Percentiles rank a stretch among this genome's conserved stretches.
These are phyloP conservation scores for Colletotrichum musicola DNA, from an alignment of 2,329 filamentous ascomycete species.

Conservation along the genomic window DNA sequence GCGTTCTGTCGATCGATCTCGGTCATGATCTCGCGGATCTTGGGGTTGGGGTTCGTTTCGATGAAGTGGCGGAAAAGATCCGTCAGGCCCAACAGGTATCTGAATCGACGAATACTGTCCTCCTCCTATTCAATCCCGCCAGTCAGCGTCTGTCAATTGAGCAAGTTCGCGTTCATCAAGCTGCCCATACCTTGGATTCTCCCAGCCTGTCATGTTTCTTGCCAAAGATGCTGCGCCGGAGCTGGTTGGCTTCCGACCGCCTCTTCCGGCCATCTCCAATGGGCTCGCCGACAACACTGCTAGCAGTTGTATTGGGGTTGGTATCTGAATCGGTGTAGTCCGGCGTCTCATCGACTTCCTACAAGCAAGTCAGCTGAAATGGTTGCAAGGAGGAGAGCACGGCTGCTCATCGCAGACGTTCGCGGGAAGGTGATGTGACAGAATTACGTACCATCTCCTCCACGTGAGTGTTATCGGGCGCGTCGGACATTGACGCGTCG, in stretches of 20 bases:
- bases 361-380: conserved; percentile 20
- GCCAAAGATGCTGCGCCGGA: conserved; percentile 92
- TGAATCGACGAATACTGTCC: conserved; percentile 93
- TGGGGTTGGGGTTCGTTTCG: conserved; percentile 95
- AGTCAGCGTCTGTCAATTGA: neutral
- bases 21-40: conserved; percentile 91
- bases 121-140: conserved; percentile 75
- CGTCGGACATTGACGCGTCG: conserved; percentile 75
- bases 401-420: neutral
- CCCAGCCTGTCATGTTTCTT: conserved; percentile 94
- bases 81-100: conserved; percentile 93
- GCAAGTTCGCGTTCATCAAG: neutral
- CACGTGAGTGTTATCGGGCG: conserved; percentile 58
- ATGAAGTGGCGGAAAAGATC: conserved; percentile 99
- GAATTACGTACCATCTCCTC: conserved; percentile 63
- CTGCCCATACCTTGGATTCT: conserved; percentile 82
- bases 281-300: conserved; percentile 85
- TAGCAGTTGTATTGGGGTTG: conserved; percentile 79
- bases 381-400: neutral
- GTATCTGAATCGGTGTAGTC: conserved; percentile 77
- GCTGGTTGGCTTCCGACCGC: conserved; percentile 87
- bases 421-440: neutral
- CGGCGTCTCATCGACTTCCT: conserved; percentile 75
- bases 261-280: conserved; percentile 83
- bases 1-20: conserved; percentile 95